These are phyloP conservation scores for Spathaspora boniae DNA, from an alignment of 805 yeast genomes.

Conservation along the genomic window DNA sequence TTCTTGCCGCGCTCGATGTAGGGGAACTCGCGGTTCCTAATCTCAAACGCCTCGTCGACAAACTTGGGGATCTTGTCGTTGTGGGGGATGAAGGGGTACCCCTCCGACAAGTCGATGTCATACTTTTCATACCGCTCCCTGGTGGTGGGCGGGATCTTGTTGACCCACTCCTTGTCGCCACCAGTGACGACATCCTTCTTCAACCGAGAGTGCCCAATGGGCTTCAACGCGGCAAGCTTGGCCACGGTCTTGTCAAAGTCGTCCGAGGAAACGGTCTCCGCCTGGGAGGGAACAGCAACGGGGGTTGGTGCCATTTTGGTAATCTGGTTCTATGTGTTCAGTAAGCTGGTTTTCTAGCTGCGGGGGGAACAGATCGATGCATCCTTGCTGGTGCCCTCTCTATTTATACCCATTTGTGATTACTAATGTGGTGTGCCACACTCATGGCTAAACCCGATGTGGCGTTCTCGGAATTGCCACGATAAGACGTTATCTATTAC, in stretches of 20 bases:
- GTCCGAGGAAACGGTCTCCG: no score
- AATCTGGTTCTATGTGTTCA: no score
- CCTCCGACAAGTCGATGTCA: slow-evolving; percentile 23
- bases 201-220: slow-evolving; percentile 12
- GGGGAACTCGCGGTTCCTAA: slow-evolving; percentile 21
- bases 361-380: no score
- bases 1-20: slow-evolving; percentile 24
- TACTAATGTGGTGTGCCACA: no score
- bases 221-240: slow-evolving; percentile 15
- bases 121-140: slow-evolving; percentile 21
- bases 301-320: slow-evolving; percentile 16
- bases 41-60: slow-evolving; percentile 25
- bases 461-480: no score
- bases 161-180: slow-evolving; percentile 12
- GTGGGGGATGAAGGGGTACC: slow-evolving; percentile 24
- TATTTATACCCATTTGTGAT: no score
- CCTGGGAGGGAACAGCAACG: slow-evolving; percentile 4
- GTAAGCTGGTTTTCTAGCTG: no score
- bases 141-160: slow-evolving; percentile 20
- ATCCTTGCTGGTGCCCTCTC: no score
- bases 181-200: slow-evolving; percentile 7
- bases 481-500: no score
- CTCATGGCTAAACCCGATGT: no score
- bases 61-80: slow-evolving; percentile 22
- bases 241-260: slow-evolving; percentile 12